Percentiles rank a stretch among this genome's conserved stretches.
These are phyloP conservation scores for Prunus mira DNA, from an alignment of 306 rosid species.

Conservation along the genomic window DNA sequence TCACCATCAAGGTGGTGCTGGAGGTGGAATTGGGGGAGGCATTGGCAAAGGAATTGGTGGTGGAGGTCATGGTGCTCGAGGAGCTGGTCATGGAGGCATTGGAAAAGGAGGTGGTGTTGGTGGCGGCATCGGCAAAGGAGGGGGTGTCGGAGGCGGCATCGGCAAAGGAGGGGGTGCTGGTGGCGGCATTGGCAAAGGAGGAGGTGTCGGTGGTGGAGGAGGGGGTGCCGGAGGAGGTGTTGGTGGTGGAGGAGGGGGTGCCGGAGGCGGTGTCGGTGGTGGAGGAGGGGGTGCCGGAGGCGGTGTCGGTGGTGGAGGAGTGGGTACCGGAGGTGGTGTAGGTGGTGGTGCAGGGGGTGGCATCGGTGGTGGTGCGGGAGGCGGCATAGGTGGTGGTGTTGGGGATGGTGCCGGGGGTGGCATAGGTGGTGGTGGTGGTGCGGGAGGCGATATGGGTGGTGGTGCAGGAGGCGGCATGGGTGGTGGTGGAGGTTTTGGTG, in stretches of 20 bases:
- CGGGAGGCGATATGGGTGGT: neutral
- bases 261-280: neutral
- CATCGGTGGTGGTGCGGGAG: neutral
- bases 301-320: neutral
- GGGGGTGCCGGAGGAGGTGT: neutral
- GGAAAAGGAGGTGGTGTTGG: neutral
- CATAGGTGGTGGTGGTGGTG: neutral
- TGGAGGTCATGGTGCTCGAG: neutral
- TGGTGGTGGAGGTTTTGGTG: conserved; percentile 8
- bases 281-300: neutral
- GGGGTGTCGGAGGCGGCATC: neutral
- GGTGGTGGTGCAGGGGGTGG: neutral
- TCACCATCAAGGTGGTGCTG: neutral
- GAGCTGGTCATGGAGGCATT: neutral
- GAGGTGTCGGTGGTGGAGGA: neutral
- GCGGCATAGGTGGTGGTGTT: neutral
- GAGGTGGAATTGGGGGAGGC: conserved; percentile 5
- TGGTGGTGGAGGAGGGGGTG: neutral
- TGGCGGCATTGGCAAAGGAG: neutral
- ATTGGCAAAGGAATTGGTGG: neutral
- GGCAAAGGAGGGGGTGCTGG: neutral
- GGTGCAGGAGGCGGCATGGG: neutral
- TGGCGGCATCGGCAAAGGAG: neutral
- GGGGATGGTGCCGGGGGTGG: neutral
- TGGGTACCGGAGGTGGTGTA: neutral